A percentile compares a stretch with the other conserved stretches of the same genome.
phyloP scores from a whole-genome alignment of 1,284 basidiomycete species.

The Trichosporon sp. region DNA sequence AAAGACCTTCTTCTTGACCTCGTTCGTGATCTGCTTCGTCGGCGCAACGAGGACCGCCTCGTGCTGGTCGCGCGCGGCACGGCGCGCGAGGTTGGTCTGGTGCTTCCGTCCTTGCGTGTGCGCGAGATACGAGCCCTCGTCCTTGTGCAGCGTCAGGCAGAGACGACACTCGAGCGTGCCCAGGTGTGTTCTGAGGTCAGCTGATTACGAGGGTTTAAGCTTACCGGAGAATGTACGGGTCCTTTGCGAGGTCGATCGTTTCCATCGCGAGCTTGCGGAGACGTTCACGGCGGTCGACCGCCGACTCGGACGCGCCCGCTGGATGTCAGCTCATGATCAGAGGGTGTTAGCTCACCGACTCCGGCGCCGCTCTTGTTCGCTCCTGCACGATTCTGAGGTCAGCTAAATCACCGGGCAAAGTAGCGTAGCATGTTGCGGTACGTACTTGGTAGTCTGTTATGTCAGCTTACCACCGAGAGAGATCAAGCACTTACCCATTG shows the following conservation, averaged over 20 bases:
- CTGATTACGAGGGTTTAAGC: slow-evolving; percentile 4
- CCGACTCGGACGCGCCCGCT: slow-evolving; percentile 63
- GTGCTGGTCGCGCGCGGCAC: slow-evolving; percentile 92
- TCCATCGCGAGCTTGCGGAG: slow-evolving; percentile 91
- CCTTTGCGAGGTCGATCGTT: slow-evolving; percentile 96
- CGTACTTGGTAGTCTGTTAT: slow-evolving; percentile 46
- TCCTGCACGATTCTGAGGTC: slow-evolving; percentile 76
- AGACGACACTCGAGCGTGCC: slow-evolving; percentile 96
- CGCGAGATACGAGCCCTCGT: slow-evolving; percentile 97
- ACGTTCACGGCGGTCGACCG: slow-evolving; percentile 91
- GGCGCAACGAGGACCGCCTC: slow-evolving; percentile 83
- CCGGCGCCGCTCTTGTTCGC: slow-evolving; percentile 94
- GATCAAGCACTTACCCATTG: slow-evolving; percentile 20
- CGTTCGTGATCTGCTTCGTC: slow-evolving; percentile 55
- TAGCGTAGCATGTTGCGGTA: neutral
- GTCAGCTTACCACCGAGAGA: neutral
- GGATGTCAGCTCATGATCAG: neutral
- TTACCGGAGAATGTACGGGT: slow-evolving; percentile 86
- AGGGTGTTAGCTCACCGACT: slow-evolving; percentile 54
- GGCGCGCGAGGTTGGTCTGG: slow-evolving; percentile 93
- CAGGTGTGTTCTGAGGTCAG: slow-evolving; percentile 70
- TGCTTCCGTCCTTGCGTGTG: slow-evolving; percentile 99
- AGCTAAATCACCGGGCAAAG: neutral
- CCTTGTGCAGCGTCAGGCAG: slow-evolving; percentile 95
- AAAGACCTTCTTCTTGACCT: slow-evolving; percentile 84